Base-by-base conservation (phyloP, 2,329 filamentous ascomycete genomes). In the Hirsutella minnesotensis region DNA sequence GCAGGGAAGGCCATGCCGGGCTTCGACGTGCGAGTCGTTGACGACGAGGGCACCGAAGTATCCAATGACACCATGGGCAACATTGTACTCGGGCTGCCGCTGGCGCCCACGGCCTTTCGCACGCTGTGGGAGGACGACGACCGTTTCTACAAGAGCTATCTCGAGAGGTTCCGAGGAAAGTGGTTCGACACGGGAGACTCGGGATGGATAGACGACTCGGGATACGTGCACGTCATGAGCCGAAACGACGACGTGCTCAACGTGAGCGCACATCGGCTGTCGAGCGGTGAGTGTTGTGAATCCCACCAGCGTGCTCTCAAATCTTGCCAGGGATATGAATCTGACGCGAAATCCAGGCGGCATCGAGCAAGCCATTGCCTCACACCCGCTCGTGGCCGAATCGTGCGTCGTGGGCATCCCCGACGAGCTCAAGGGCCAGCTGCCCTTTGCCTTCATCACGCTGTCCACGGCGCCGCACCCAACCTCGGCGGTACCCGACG, bases 101-200 rank as follows among this genome's bases (percentile, higher is more conserved):
- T 95, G 22, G 86, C 86, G 0, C 90, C 89, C 0, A 92, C 87
- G 0, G 88, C 82, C 0, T 88, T 95, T 54, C 82, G 86, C 1
- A 89, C 81, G 1, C 68, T 95, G 2, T 95, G 89, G 83, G 68
- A 82, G 41, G 89, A 95, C 48, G 83, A 88, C 38, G 83, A 86
- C 47, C 70, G 89, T 29, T 95, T 95, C 58, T 94, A 88, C 61
- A 81, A 76, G 48, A 79, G 87, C 2, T 96, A 95, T 54, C 63
- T 95, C 50, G 83, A 83, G 61, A 72, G 89, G 13, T 96, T 95
- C 56, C 54, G 75, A 5, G 86, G 87, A 0, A 75, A 75, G 51
- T 95, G 86, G 86, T 63, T 95, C 36, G 89, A 96, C 57, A 95
- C 89, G 0, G 90, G 89, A 2, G 89, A 96, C 58, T 83, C 87